phyloP scores from a whole-genome alignment of 805 yeast genomes.

The Myxozyma neglecta region DNA sequence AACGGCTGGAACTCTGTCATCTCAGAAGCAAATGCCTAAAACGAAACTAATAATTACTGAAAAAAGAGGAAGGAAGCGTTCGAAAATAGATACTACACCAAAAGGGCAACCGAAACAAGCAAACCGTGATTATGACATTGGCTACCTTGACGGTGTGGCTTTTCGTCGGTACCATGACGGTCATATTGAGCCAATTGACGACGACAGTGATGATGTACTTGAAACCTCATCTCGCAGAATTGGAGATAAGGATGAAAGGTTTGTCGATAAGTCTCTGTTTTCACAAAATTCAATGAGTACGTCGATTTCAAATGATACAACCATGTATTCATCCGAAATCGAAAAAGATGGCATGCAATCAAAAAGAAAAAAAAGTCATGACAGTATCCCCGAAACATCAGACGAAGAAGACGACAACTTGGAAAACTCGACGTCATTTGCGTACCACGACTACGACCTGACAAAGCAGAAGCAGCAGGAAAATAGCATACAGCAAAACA shows the following conservation, averaged over 20 bases:
- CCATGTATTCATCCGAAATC: background rate
- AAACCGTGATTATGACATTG: background rate
- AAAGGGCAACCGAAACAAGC: background rate
- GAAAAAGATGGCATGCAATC: background rate
- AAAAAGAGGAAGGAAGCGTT: too few relatives aligned
- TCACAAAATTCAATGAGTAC: background rate
- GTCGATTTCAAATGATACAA: background rate
- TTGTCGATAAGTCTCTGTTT: background rate
- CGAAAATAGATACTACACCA: too few relatives aligned
- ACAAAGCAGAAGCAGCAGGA: too few relatives aligned
- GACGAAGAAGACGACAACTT: background rate
- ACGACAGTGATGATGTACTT: background rate
- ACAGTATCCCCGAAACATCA: constrained; percentile 2
- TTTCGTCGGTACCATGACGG: background rate
- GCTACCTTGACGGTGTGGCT: background rate
- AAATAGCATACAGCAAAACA: too few relatives aligned
- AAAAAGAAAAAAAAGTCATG: background rate
- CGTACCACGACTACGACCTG: too few relatives aligned
- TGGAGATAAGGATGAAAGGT: background rate
- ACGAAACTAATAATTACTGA: too few relatives aligned
- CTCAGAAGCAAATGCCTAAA: too few relatives aligned
- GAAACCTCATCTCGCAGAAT: background rate
- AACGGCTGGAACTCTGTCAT: background rate
- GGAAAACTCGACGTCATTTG: too few relatives aligned
- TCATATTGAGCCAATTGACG: background rate